Percentiles rank a stretch among this genome's conserved stretches.
Conservation (phyloP, 179 eudicot genomes). For the Camellia oleifera region DNA sequence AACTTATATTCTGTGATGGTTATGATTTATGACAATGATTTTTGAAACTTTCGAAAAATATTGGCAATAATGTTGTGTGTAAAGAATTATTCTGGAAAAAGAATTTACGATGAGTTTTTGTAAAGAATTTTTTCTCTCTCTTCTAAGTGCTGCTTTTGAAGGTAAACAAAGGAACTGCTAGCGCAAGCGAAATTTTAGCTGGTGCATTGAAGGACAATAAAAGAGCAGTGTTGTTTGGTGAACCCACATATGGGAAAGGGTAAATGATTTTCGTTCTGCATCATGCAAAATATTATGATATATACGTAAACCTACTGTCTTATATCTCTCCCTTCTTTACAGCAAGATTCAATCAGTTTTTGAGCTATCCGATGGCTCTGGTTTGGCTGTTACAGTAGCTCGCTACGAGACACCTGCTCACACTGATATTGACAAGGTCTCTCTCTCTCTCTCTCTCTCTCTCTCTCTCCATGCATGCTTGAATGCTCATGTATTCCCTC, state of each 20-base stretch:
- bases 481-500: not conserved
- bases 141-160: slow-evolving; percentile 12
- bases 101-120: not conserved
- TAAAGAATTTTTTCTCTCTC: not conserved
- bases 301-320: not conserved
- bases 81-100: not conserved
- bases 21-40: not conserved
- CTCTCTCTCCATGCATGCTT: not conserved
- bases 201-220: slow-evolving; percentile 97
- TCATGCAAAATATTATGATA: not conserved
- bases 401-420: slow-evolving; percentile 86
- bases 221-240: slow-evolving; percentile 85
- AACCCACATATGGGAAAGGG: slow-evolving; percentile 98
- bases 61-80: not conserved
- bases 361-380: slow-evolving; percentile 98
- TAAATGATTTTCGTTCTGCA: slow-evolving; percentile 20
- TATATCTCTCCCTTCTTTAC: slow-evolving; percentile 8
- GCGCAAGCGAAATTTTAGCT: slow-evolving; percentile 97
- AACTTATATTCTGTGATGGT: not conserved
- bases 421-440: slow-evolving; percentile 74
- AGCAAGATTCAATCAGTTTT: slow-evolving; percentile 97
- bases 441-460: not conserved
- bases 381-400: slow-evolving; percentile 87
- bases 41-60: not conserved
- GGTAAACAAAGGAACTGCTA: slow-evolving; percentile 98